phyloP scores from a whole-genome alignment of 192 early-diverging fungal species.

The Phlyctochytrium planicorne region DNA sequence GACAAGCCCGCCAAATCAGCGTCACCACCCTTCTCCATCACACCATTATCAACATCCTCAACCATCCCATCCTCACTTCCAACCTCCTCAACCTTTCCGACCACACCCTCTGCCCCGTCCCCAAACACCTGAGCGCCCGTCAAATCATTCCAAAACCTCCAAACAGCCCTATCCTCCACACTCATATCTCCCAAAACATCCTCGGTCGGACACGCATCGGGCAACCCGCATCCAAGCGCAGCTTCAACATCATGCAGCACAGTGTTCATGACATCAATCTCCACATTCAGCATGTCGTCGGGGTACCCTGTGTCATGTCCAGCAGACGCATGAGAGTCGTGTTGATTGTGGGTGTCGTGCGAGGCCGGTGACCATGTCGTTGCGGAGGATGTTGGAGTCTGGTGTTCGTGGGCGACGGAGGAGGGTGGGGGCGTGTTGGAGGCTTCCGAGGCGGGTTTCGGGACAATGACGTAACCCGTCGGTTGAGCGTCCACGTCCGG shows the following conservation, averaged over 20 bases:
- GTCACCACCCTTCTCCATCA: too few relatives aligned
- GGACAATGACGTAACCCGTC: too few relatives aligned
- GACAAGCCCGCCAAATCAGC: too few relatives aligned
- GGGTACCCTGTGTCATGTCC: not conserved
- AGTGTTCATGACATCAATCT: not conserved
- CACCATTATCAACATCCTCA: too few relatives aligned
- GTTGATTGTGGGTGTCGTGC: not conserved
- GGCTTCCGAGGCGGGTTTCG: too few relatives aligned
- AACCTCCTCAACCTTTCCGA: too few relatives aligned
- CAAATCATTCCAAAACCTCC: not conserved
- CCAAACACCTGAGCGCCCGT: too few relatives aligned
- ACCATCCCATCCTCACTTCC: too few relatives aligned
- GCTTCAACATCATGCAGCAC: not conserved
- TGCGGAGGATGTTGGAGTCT: not conserved
- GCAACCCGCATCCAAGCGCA: not conserved
- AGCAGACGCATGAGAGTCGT: not conserved
- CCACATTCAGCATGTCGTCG: not conserved
- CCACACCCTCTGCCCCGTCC: too few relatives aligned
- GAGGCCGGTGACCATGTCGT: not conserved
- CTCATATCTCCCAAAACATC: not conserved
- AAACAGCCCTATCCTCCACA: not conserved
- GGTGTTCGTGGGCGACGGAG: too few relatives aligned
- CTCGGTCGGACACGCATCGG: not conserved
- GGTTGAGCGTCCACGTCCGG: too few relatives aligned
- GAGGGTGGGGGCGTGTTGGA: too few relatives aligned